Conservation (phyloP, 78 protist genomes). For the Creolimax fragrantissima region DNA sequence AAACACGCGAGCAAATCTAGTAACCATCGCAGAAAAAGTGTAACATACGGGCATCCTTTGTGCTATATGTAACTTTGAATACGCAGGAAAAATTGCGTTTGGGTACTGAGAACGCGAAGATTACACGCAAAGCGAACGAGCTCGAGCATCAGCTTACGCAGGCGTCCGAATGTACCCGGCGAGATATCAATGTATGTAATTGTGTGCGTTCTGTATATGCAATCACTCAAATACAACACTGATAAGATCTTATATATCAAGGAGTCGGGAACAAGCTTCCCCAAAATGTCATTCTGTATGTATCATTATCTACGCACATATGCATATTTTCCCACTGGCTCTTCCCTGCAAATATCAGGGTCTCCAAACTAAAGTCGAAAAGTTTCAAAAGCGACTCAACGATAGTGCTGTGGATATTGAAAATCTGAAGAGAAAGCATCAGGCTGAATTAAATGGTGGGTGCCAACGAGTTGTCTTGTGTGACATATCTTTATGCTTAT, state of each 20-base stretch:
- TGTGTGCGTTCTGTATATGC: not conserved
- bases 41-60: no score
- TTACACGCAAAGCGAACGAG: not conserved
- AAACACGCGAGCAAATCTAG: no score
- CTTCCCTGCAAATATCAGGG: not conserved
- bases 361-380: not conserved
- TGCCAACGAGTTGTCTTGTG: no score
- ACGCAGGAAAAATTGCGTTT: not conserved
- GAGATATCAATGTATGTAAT: not conserved
- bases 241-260: not conserved
- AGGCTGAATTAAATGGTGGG: not conserved
- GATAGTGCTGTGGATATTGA: not conserved
- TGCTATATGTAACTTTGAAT: not conserved
- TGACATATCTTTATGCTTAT: no score
- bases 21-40: no score
- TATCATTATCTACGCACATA: not conserved
- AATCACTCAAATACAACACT: not conserved
- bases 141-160: not conserved
- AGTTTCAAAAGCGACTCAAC: not conserved
- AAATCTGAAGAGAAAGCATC: not conserved
- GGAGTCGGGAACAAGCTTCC: not conserved
- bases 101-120: not conserved
- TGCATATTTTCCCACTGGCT: not conserved
- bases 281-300: no score
- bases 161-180: not conserved